Conservation (phyloP, 2,329 filamentous ascomycete genomes). For the Phyllachora maydis region DNA sequence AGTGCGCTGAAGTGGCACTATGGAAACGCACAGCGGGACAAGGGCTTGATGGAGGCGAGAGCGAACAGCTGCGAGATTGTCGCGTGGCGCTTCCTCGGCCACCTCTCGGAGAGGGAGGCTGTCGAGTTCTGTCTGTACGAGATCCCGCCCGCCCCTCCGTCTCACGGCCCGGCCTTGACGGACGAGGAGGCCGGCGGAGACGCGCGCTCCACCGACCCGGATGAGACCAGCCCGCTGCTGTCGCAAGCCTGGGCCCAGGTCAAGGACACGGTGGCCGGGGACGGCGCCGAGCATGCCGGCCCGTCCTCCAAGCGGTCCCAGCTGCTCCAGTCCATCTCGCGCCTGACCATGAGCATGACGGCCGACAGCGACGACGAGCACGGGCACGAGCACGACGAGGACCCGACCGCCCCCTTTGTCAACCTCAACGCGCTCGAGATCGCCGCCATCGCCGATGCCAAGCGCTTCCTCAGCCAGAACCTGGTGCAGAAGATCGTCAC, state of each 20-base stretch:
- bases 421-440: constrained; percentile 76
- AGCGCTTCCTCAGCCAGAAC: constrained; percentile 64
- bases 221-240: constrained; percentile 26
- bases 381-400: constrained; percentile 30
- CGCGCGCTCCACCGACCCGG: constrained; percentile 7
- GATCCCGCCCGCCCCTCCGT: constrained; percentile 26
- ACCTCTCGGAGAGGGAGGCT: constrained; percentile 49
- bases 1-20: constrained; percentile 63
- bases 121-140: constrained; percentile 59
- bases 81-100: constrained; percentile 57
- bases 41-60: constrained; percentile 44
- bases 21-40: constrained; percentile 37
- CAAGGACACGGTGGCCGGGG: too few relatives aligned
- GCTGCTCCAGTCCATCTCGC: constrained; percentile 31
- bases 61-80: constrained; percentile 63
- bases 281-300: constrained; percentile 10
- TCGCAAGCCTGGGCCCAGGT: constrained; percentile 11
- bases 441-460: constrained; percentile 60
- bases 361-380: constrained; percentile 18
- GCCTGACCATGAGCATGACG: constrained; percentile 27
- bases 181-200: constrained; percentile 19
- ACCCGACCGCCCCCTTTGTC: constrained; percentile 52
- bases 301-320: constrained; percentile 25
- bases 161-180: constrained; percentile 6
- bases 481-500: constrained; percentile 69